A percentile compares a stretch with the other conserved stretches of the same genome.
phyloP scores from a whole-genome alignment of 495 filamentous ascomycete species.

The Parathielavia appendiculata region DNA sequence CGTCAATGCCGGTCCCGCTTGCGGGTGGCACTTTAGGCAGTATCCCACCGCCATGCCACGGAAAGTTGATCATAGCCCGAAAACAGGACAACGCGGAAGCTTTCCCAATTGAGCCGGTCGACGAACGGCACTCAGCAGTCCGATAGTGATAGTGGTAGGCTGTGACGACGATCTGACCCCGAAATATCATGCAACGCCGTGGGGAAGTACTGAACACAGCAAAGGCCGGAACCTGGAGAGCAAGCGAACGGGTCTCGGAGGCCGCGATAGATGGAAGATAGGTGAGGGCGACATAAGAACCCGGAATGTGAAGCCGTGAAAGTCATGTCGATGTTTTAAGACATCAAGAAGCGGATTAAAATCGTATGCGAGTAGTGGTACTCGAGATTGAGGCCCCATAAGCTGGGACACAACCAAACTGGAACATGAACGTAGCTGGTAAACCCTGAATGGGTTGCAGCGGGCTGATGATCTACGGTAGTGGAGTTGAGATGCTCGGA shows the following conservation, averaged over 20 bases:
- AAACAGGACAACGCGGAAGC: slow-evolving; percentile 25
- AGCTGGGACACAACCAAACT: neutral
- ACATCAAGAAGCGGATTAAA: neutral
- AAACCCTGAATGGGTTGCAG: neutral
- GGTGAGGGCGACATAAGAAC: slow-evolving; percentile 8
- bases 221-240: neutral
- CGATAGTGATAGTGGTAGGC: slow-evolving; percentile 1
- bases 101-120: slow-evolving; percentile 24
- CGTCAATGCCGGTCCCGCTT: slow-evolving; percentile 27
- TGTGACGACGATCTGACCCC: slow-evolving; percentile 13
- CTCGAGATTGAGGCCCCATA: neutral
- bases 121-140: slow-evolving; percentile 8
- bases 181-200: slow-evolving; percentile 6
- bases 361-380: neutral
- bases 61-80: slow-evolving; percentile 11
- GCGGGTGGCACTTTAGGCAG: slow-evolving; percentile 25
- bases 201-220: slow-evolving; percentile 5
- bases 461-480: slow-evolving; percentile 1
- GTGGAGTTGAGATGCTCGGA: neutral
- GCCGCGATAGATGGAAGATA: slow-evolving; percentile 16
- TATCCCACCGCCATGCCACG: slow-evolving; percentile 17
- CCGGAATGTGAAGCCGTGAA: slow-evolving; percentile 9
- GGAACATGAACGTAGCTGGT: neutral
- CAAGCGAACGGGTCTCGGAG: neutral
- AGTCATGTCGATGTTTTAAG: neutral